phyloP scores from a whole-genome alignment of 345 rosid species.

The Populus euphratica region DNA sequence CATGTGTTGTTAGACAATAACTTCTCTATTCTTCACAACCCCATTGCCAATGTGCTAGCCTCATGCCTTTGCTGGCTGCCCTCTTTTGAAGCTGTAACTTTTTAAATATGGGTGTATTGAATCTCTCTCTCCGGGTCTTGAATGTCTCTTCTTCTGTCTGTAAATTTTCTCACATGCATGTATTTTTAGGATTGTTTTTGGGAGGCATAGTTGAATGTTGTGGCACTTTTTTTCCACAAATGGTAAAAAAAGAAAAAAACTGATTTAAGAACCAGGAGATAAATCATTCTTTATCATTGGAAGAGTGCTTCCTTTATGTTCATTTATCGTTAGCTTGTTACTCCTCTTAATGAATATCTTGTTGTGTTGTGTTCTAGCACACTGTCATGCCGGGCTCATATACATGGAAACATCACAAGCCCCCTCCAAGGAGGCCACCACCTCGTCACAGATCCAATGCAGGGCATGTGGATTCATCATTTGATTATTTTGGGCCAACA shows the following conservation, averaged over 20 bases:
- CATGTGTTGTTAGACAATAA: no score
- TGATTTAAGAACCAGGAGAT: background rate
- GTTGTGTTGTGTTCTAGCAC: slow-evolving; percentile 59
- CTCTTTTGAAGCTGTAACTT: no score
- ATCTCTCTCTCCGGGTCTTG: no score
- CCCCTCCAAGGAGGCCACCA: slow-evolving; percentile 56
- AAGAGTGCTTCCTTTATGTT: background rate
- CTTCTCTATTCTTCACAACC: no score
- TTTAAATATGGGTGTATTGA: no score
- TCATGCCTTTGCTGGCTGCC: no score
- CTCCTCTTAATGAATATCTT: slow-evolving; percentile 34
- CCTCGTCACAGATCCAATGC: slow-evolving; percentile 28
- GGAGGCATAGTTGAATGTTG: background rate
- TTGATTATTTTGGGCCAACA: slow-evolving; percentile 44
- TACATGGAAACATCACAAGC: slow-evolving; percentile 59
- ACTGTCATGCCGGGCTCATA: slow-evolving; percentile 73
- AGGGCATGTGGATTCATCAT: slow-evolving; percentile 34
- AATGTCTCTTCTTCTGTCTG: no score
- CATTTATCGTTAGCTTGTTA: background rate
- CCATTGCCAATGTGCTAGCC: no score
- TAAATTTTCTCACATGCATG: no score
- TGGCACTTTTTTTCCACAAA: background rate
- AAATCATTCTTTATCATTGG: background rate
- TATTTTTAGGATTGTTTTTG: background rate
- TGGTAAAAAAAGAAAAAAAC: no score